These are phyloP conservation scores for Clonostachys byssicola DNA, from an alignment of 2,329 filamentous ascomycete species.

Conservation along the genomic window DNA sequence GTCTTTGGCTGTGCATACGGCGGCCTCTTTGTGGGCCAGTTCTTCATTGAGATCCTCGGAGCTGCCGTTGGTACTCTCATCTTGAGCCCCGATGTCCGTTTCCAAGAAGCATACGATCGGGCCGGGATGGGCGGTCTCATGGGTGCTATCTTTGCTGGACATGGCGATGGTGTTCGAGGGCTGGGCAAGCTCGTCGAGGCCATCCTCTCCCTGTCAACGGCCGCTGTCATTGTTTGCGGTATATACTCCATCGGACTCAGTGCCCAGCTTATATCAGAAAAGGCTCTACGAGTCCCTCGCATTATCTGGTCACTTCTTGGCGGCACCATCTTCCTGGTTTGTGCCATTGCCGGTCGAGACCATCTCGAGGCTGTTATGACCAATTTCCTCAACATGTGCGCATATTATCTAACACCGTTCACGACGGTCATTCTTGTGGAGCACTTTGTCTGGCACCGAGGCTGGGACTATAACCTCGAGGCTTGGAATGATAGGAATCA, in stretches of 20 bases:
- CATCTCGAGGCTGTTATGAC: constrained; percentile 62
- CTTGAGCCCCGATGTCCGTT: neutral
- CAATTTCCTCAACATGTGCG: constrained; percentile 67
- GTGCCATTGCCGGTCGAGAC: constrained; percentile 65
- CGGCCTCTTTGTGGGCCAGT: neutral
- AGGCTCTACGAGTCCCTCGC: constrained; percentile 53
- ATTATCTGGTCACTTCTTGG: constrained; percentile 63
- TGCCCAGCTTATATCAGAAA: constrained; percentile 38
- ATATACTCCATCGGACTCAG: constrained; percentile 70
- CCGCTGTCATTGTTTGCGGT: constrained; percentile 69
- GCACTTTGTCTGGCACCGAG: constrained; percentile 64
- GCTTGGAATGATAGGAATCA: constrained; percentile 52
- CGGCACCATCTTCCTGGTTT: constrained; percentile 60
- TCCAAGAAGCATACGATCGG: neutral
- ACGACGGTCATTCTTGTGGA: constrained; percentile 61
- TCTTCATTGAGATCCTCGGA: neutral
- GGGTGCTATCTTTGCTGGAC: constrained; percentile 54
- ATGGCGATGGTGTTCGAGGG: constrained; percentile 29
- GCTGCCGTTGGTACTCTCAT: neutral
- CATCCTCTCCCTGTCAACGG: constrained; percentile 60
- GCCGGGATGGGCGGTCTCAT: constrained; percentile 62
- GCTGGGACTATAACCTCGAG: constrained; percentile 57
- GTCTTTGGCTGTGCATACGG: neutral
- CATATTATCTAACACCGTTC: constrained; percentile 75
- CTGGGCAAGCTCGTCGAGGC: constrained; percentile 73